Percentiles rank a stretch among this genome's conserved stretches.
These are phyloP conservation scores for Spathaspora passalidarum DNA, from an alignment of 805 yeast genomes.

Conservation along the genomic window DNA sequence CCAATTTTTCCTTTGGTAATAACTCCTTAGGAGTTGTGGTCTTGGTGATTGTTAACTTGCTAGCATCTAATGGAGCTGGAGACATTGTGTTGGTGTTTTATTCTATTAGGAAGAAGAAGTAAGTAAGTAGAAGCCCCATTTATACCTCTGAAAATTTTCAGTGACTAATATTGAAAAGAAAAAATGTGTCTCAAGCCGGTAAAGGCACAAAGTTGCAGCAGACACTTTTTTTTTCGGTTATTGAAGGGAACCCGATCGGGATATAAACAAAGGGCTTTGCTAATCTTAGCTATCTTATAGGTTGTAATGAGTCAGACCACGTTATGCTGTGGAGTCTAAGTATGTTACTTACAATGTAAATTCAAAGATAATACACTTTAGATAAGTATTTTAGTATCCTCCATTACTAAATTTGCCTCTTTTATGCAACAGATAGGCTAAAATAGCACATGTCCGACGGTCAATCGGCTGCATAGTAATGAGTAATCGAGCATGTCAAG, in stretches of 20 bases:
- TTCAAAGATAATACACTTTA: too few species aligned
- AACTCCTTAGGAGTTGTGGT: constrained; percentile 35
- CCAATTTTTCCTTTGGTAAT: constrained; percentile 38
- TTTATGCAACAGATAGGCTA: too few species aligned
- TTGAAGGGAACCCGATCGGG: neutral
- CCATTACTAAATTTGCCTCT: too few species aligned
- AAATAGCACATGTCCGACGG: too few species aligned
- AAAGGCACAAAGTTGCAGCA: neutral
- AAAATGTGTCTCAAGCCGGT: neutral
- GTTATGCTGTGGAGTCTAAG: too few species aligned
- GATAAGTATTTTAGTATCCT: too few species aligned
- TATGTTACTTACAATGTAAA: too few species aligned
- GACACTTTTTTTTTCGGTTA: neutral
- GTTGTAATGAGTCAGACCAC: neutral
- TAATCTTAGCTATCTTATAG: too few species aligned
- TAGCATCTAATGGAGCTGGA: constrained; percentile 35
- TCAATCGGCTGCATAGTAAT: too few species aligned
- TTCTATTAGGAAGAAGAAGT: neutral
- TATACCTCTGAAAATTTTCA: neutral
- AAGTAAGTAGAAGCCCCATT: neutral
- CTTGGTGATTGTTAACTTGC: constrained; percentile 32
- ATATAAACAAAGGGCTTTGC: neutral
- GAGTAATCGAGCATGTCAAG: too few species aligned
- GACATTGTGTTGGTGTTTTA: neutral
- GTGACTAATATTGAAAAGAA: neutral